Base-by-base conservation (phyloP, 176 grass and related monocot genomes). In the Neostapfia colusana region DNA sequence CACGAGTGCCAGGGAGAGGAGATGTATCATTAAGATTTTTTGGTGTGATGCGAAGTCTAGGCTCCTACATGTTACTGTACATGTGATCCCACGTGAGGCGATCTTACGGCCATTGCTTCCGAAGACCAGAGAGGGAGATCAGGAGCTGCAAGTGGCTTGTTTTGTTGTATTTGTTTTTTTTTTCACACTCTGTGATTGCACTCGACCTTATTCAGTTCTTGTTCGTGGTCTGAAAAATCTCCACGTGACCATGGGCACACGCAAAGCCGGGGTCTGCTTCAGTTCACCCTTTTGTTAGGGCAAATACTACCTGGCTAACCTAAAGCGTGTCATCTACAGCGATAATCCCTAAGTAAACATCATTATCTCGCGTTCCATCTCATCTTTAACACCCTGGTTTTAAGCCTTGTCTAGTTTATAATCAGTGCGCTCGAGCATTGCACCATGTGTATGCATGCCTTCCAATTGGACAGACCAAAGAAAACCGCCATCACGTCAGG, bases 71-170 rank as follows among this genome's bases (percentile, higher is more conserved):
- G n/a, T n/a, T n/a, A n/a, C n/a, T 50, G n/a, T 7, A 14, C 81
- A 76, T 65, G 81, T 84, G 76, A 81, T 35, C 20, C 81, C 81
- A 80, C 81, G 86, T 88, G 53, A 76, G 70, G 53, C 1, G 53
- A 83, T 64, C 16, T 63, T 65, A 21, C 11, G 31, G 20, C n/a
- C 50, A 7, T 11, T 74, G 61, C 46, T 82, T 76, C 46, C 48
- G 13, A 63, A 24, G 23, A 54, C 65, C 58, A 40, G 43, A 40
- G 43, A 10, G 43, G 8, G 24, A 40, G 10, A 38, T 65, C 61
- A 67, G 61, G 40, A 66, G 21, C 37, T 27, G n/a, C 59, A 31
- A 65, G 57, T 25, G 31, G 63, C 10, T 26, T 50, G 31, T 31
- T 31, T 31, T 31, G 2, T 31, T 31, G 3, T 31, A 31, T 31